phyloP scores from a whole-genome alignment of 1,284 basidiomycete genomes.

The Sparassis latifolia region DNA sequence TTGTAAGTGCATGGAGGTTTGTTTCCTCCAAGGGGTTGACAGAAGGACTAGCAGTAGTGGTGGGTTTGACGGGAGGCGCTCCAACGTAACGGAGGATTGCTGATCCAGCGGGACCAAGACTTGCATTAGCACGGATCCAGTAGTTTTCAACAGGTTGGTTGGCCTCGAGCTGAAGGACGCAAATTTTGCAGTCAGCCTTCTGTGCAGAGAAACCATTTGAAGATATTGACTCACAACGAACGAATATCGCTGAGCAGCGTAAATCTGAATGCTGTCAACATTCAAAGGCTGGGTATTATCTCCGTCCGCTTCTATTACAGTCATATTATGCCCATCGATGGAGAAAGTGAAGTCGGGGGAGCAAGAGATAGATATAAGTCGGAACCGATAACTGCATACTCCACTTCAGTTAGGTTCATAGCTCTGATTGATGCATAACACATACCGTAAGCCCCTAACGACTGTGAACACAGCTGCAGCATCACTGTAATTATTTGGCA shows the following conservation, averaged over 20 bases:
- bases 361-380: constrained; percentile 45
- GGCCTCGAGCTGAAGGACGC: constrained; percentile 20
- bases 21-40: constrained; percentile 20
- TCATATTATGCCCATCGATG: constrained; percentile 41
- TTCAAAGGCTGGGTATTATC: constrained; percentile 32
- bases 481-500: constrained; percentile 20
- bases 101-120: constrained; percentile 10
- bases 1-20: constrained; percentile 14
- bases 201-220: not conserved
- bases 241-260: constrained; percentile 31
- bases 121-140: constrained; percentile 38
- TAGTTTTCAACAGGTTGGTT: constrained; percentile 31
- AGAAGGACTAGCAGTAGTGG: constrained; percentile 13
- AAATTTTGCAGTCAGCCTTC: constrained; percentile 16
- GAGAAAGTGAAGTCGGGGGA: constrained; percentile 28
- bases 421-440: not conserved
- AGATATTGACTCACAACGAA: constrained; percentile 15
- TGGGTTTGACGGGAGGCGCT: constrained; percentile 38
- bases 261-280: constrained; percentile 35
- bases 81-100: constrained; percentile 35
- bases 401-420: not conserved
- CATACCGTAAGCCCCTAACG: constrained; percentile 25
- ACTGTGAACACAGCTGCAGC: constrained; percentile 28
- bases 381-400: constrained; percentile 25
- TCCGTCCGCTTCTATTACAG: constrained; percentile 49